A percentile compares a stretch with the other conserved stretches of the same genome.
Conservation (phyloP, 1,284 basidiomycete genomes). For the Vanrija humicola region DNA sequence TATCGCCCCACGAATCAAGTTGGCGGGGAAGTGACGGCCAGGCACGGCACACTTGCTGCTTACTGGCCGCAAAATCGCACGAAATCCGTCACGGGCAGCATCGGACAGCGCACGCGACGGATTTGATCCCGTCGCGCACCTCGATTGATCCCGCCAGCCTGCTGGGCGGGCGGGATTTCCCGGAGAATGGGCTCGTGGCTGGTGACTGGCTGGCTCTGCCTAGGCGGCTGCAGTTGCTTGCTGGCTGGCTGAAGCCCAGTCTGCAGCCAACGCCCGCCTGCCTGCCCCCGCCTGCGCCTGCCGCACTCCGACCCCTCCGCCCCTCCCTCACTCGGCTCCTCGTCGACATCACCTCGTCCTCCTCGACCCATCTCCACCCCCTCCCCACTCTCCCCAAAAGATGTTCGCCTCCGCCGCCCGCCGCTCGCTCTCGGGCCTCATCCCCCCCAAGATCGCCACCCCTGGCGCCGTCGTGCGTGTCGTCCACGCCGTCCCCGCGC, state of each 20-base stretch:
- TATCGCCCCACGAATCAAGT: neutral
- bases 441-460: slow-evolving; percentile 93
- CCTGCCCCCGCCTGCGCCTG: neutral
- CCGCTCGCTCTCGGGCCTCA: slow-evolving; percentile 72
- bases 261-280: neutral
- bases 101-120: no score
- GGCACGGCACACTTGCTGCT: neutral
- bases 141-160: slow-evolving; percentile 6
- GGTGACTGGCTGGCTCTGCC: no score
- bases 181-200: slow-evolving; percentile 1
- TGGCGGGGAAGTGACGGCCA: neutral
- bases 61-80: no score
- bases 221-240: no score
- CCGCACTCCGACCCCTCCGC: neutral
- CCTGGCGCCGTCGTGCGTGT: slow-evolving; percentile 73
- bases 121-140: neutral
- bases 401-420: slow-evolving; percentile 82
- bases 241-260: no score
- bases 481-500: neutral
- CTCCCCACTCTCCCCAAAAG: slow-evolving; percentile 20
- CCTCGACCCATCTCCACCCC: slow-evolving; percentile 10
- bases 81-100: no score
- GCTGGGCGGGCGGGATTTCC: slow-evolving; percentile 7
- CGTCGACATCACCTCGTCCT: slow-evolving; percentile 9
- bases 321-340: neutral